Percentiles rank a stretch among this genome's conserved stretches.
Evolutionary conservation across 192 early-diverging fungal species (phyloP).

Genomic region (Entrophospora sp.): DNA sequence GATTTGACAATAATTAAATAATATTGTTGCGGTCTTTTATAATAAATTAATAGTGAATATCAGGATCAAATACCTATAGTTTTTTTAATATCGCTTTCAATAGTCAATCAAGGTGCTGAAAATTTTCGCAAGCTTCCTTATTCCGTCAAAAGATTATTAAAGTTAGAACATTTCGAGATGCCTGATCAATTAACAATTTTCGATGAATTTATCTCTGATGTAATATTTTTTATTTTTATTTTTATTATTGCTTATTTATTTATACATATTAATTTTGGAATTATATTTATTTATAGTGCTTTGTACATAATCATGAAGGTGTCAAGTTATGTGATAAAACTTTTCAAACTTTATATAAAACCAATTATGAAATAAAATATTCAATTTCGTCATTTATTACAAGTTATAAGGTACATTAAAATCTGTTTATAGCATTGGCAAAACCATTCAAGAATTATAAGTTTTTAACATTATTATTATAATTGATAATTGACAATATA

Average conservation of each 20-base stretch:
- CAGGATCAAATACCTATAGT: conserved; percentile 64
- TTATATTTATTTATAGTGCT: conserved; percentile 35
- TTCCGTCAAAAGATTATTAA: conserved; percentile 58
- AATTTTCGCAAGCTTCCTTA: conserved; percentile 69
- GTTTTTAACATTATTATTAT: background rate
- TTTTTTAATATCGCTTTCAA: conserved; percentile 78
- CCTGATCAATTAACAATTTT: conserved; percentile 67
- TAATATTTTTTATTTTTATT: conserved; percentile 17
- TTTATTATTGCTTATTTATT: background rate
- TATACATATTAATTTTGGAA: conserved; percentile 10
- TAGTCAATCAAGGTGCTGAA: conserved; percentile 60
- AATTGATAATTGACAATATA: background rate
- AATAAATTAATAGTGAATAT: conserved; percentile 49
- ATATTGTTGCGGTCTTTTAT: background rate
- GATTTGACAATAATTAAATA: background rate
- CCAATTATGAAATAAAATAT: conserved; percentile 71
- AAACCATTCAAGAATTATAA: background rate
- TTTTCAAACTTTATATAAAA: conserved; percentile 70
- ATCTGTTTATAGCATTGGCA: background rate
- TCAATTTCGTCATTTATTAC: conserved; percentile 68
- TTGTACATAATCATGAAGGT: conserved; percentile 40
- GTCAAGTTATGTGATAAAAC: conserved; percentile 61
- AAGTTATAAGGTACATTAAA: conserved; percentile 52
- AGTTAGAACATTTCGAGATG: conserved; percentile 71
- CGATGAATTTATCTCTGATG: conserved; percentile 55